Evolutionary conservation across 169 alveolate genomes (phyloP), one percentile per base, ranked within the genome.

Genomic region (Plasmodium chabaudi): DNA sequence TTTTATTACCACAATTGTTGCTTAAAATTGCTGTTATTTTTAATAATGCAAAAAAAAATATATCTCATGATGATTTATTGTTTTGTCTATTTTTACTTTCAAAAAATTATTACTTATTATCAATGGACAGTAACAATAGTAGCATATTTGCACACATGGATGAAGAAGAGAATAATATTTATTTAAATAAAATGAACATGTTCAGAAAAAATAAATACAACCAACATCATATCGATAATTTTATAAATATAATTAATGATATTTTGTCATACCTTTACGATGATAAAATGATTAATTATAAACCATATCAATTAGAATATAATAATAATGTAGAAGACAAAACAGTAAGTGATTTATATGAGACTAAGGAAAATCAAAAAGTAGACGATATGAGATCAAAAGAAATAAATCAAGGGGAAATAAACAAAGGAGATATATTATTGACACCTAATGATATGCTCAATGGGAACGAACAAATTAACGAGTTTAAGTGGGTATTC

Each of bases 1-100:
- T 65, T 19, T 82, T 82, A 42, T 21, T 82, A 15, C 90, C 90
- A 44, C 84, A 68, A 67, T n/a, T 82, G 21, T 34, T 82, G 51
- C 73, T 67, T 53, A 82, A 82, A 82, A 67, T 82, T 27, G 39
- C 27, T 82, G 34, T 49, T 25, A 82, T 82, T 67, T 55, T 82
- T 82, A 82, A 82, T 53, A 82, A 82, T 27, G 69, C 65, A 10
- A 82, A 82, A 34, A 82, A 82, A 19, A 10, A 15, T 15, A 65
- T 82, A 21, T 42, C 9, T 4, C 27, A 15, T 51, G 67, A 82
- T n/a, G 84, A 82, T 15, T 27, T 82, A 12, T 53, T 82, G 19
- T 82, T 82, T 15, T 59, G 63, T 27, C 39, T 82, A 23, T 82
- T 67, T 57, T 56, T 82, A 53, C 71, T 82, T 25, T 68, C 90